phyloP scores from a whole-genome alignment of 108 stramenopile species.

The Parietichytrium sp. region DNA sequence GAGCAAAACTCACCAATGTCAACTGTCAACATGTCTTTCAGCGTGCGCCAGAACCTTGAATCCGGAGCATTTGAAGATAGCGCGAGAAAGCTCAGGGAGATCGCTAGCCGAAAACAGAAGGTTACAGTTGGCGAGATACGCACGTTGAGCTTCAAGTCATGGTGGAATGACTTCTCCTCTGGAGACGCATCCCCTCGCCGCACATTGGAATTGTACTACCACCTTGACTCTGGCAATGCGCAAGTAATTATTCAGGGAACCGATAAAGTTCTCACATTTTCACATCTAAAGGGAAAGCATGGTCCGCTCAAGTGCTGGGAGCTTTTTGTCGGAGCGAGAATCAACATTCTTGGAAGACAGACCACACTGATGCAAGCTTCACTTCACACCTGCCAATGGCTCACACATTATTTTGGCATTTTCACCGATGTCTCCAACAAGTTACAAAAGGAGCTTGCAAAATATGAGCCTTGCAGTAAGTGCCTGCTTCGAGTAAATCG shows the following conservation, averaged over 20 bases:
- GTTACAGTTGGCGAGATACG: neutral
- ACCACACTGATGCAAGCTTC: conserved; percentile 30
- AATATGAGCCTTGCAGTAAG: neutral
- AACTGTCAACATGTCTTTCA: neutral
- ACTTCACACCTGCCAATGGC: neutral
- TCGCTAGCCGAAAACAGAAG: neutral
- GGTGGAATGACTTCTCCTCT: conserved; percentile 15
- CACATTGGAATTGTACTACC: neutral
- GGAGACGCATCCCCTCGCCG: neutral
- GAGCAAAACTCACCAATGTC: neutral
- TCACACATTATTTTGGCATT: neutral
- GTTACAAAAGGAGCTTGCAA: neutral
- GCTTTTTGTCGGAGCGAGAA: conserved; percentile 24
- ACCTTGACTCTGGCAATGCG: neutral
- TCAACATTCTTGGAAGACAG: neutral
- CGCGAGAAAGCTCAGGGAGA: neutral
- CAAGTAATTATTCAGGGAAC: neutral
- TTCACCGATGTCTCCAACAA: neutral
- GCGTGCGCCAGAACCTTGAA: conserved; percentile 3
- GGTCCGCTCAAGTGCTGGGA: neutral
- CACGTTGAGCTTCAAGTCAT: neutral
- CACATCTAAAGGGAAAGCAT: neutral
- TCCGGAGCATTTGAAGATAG: neutral
- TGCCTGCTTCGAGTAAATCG: neutral
- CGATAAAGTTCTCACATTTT: conserved; percentile 16